Conservation (phyloP, 176 grass and related monocot species). For the Oryza officinalis region DNA sequence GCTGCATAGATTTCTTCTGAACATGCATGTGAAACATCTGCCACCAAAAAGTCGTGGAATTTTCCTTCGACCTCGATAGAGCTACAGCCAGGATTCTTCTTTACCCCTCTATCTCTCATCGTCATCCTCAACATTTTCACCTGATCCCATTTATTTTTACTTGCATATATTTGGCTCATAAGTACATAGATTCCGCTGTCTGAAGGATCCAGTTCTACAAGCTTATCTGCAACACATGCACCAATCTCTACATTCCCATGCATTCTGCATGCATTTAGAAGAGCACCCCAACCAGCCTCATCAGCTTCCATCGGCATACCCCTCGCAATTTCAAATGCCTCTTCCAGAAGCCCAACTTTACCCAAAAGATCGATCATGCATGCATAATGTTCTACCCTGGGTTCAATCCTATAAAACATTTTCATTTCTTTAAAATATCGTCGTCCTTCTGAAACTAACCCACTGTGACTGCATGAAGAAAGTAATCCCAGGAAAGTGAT, state of each 20-base stretch:
- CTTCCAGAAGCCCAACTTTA: constrained; percentile 63
- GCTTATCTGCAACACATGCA: constrained; percentile 52
- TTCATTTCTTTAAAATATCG: constrained; percentile 61
- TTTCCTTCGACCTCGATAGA: constrained; percentile 57
- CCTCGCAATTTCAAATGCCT: constrained; percentile 58
- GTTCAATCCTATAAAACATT: constrained; percentile 46
- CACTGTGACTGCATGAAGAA: constrained; percentile 63
- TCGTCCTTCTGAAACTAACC: constrained; percentile 56
- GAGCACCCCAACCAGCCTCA: constrained; percentile 62
- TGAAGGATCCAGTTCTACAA: constrained; percentile 47
- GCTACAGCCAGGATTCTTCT: constrained; percentile 67
- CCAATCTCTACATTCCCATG: constrained; percentile 65
- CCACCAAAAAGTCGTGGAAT: constrained; percentile 50
- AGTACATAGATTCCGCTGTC: constrained; percentile 79
- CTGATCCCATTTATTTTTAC: constrained; percentile 59
- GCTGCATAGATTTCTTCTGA: constrained; percentile 61
- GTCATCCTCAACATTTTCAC: constrained; percentile 56
- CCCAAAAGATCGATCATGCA: constrained; percentile 68
- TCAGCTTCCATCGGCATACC: constrained; percentile 54
- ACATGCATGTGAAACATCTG: constrained; percentile 48
- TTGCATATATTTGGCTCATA: constrained; percentile 67
- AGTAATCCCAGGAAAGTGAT: constrained; percentile 64
- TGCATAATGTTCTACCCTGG: constrained; percentile 60
- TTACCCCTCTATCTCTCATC: constrained; percentile 65
- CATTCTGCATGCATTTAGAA: constrained; percentile 60